Base-by-base conservation (phyloP, 345 rosid genomes). In the Sonneratia alba region DNA sequence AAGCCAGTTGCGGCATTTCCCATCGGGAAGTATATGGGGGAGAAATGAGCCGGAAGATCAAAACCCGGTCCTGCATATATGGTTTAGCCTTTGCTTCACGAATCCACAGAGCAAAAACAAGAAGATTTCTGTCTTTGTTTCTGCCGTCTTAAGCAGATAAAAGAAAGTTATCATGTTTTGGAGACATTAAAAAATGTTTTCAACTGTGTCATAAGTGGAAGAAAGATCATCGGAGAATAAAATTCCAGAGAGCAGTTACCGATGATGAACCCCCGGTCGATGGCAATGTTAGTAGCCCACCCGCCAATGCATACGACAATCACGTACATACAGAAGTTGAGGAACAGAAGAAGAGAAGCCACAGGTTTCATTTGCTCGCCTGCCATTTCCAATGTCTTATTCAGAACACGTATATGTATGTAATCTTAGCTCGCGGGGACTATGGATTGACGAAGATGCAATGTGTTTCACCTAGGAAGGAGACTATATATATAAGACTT, bases 1-100 rank as follows among this genome's bases (percentile, higher is more conserved):
- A 91, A 94, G 62, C 98, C 98, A 0, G 98, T 94, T 13, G 99
- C 99, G 15, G 92, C 93, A 66, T 94, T 94, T 16, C 99, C 97
- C 96, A 94, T 94, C 0, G 97, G 97, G 78, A 91, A 94, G 77
- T 83, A 79, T 71, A 94, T 86, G 0, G 99, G 96, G 10, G 97
- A 94, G 78, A 94, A 94, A 84, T 94, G 96, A 0, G 89, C 92
- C 0, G 99, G 97, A 49, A 94, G 97, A 14, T 81, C 73, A 11
- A 77, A 85, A 11, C 75, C 92, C 49, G 95, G 84, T 47, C 95
- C 97, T 93, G 85, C 45, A 42, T 9, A 83, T 71, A 57, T 53
- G 14, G 18, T 7, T 56, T 56, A 71, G 36, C 55, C 55, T 47
- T 32, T 47, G 19, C 19, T 10, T 27, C 9, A 53, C 15, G 22